Evolutionary conservation across 1,139 yeast genomes (phyloP).

Genomic region (Kodamaea suecica): DNA sequence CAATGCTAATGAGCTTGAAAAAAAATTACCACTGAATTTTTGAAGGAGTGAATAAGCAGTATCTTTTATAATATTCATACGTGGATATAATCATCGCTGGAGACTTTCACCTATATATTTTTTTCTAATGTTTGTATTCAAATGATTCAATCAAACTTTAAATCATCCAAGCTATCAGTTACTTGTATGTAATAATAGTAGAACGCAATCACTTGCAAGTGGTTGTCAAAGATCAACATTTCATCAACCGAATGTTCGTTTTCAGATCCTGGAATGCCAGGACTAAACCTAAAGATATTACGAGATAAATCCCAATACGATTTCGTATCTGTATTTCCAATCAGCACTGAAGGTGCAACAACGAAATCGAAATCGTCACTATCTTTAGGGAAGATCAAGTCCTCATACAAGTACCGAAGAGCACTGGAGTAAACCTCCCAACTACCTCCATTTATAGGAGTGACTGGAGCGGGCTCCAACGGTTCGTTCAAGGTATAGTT

Average conservation of each 20-base stretch:
- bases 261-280: slow-evolving; percentile 22
- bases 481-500: slow-evolving; percentile 32
- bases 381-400: slow-evolving; percentile 32
- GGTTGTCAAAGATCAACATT: slow-evolving; percentile 25
- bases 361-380: slow-evolving; percentile 25
- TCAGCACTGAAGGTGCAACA: slow-evolving; percentile 32
- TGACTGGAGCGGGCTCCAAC: slow-evolving; percentile 59
- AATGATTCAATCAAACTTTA: background rate
- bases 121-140: too few species aligned
- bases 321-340: slow-evolving; percentile 45
- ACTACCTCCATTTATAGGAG: slow-evolving; percentile 45
- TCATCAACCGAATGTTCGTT: slow-evolving; percentile 38
- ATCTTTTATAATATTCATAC: too few species aligned
- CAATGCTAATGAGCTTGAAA: too few species aligned
- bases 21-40: too few species aligned
- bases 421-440: slow-evolving; percentile 59
- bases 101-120: too few species aligned
- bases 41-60: too few species aligned
- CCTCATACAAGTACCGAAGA: slow-evolving; percentile 54
- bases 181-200: slow-evolving; percentile 40
- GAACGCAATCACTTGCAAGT: slow-evolving; percentile 28
- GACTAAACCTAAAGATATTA: slow-evolving; percentile 37
- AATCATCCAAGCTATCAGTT: slow-evolving; percentile 18
- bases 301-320: slow-evolving; percentile 40
- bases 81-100: too few species aligned